These are phyloP conservation scores for Pseudopediastrum boryanum DNA, from an alignment of 139 green algal species.

Conservation along the genomic window DNA sequence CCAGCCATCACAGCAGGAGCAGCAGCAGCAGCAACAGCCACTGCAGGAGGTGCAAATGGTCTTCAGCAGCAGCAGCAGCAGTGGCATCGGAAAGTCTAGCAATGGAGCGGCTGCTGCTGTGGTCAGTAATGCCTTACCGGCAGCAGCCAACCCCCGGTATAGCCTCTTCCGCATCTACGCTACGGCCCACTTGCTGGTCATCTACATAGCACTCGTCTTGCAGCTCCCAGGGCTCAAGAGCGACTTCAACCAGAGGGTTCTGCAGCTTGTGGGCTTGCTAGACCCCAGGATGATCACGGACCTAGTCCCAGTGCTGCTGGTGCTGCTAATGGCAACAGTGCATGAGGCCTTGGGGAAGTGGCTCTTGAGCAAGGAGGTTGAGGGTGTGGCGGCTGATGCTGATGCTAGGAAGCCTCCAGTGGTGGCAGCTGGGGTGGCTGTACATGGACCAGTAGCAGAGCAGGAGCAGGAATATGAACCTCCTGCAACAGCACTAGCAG, in stretches of 20 bases:
- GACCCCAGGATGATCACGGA: conserved; percentile 28
- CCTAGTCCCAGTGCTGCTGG: conserved; percentile 20
- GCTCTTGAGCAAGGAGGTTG: conserved; percentile 1
- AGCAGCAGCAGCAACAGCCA: too few relatives aligned
- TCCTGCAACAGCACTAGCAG: too few relatives aligned
- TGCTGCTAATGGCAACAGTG: conserved; percentile 25
- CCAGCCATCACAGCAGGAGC: too few relatives aligned
- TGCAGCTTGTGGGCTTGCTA: conserved; percentile 22
- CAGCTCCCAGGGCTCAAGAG: conserved; percentile 34
- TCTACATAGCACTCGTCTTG: conserved; percentile 28
- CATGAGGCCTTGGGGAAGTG: conserved; percentile 29
- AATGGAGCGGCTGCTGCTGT: too few relatives aligned
- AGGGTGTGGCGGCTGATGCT: neutral
- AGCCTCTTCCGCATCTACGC: conserved; percentile 14
- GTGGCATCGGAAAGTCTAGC: too few relatives aligned
- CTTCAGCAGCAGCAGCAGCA: too few relatives aligned
- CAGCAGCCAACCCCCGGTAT: conserved; percentile 5
- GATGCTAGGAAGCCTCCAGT: neutral
- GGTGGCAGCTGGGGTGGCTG: neutral
- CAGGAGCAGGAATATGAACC: too few relatives aligned
- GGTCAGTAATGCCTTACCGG: too few relatives aligned
- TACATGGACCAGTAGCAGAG: neutral
- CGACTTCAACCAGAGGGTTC: conserved; percentile 8
- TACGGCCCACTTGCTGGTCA: conserved; percentile 19
- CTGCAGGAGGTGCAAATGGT: too few relatives aligned